Conservation (phyloP, 352 stramenopile genomes). For the Pythium rhizo-oryzae region DNA sequence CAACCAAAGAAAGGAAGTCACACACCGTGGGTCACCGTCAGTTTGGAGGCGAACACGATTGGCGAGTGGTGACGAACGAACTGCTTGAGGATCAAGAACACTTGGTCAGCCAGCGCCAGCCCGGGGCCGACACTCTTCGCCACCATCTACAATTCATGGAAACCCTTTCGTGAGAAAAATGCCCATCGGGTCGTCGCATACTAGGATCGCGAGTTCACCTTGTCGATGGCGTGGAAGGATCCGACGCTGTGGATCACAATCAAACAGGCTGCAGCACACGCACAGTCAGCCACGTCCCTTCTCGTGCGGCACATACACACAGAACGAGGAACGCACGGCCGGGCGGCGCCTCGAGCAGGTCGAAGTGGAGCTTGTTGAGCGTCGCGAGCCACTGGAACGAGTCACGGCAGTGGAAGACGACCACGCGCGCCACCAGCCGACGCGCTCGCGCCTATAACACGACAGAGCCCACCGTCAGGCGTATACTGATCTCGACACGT, state of each 20-base stretch:
- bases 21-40: conserved; percentile 32
- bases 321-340: conserved; percentile 37
- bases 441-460: conserved; percentile 9
- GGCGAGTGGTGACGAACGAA: conserved; percentile 71
- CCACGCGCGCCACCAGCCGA: conserved; percentile 35
- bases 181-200: neutral
- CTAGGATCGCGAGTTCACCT: conserved; percentile 19
- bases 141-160: conserved; percentile 44
- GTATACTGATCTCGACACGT: too few species aligned
- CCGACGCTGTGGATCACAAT: conserved; percentile 64
- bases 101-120: conserved; percentile 59
- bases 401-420: conserved; percentile 57
- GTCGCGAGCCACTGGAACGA: conserved; percentile 78
- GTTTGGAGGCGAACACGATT: conserved; percentile 65
- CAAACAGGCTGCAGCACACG: conserved; percentile 40
- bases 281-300: neutral
- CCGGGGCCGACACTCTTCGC: conserved; percentile 54
- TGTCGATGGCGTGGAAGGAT: conserved; percentile 73
- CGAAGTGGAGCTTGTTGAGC: conserved; percentile 72
- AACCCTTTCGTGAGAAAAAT: neutral
- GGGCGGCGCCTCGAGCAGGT: conserved; percentile 49
- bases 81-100: conserved; percentile 68
- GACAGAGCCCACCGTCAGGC: neutral
- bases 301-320: neutral
- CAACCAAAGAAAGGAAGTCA: neutral